Evolutionary conservation across 345 rosid species (phyloP).

Genomic region (Euclidium syriacum): DNA sequence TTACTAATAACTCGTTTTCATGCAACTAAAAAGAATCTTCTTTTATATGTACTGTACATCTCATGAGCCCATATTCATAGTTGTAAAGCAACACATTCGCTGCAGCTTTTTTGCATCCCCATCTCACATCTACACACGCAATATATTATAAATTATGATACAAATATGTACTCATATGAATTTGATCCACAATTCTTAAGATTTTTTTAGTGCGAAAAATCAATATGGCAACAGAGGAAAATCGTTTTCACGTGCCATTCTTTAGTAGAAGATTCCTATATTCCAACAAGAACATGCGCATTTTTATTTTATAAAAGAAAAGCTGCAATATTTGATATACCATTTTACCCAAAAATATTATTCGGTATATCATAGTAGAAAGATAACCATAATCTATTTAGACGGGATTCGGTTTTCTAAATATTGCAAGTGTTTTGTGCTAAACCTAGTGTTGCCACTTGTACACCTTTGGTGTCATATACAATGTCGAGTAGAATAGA

Average conservation of each 20-base stretch:
- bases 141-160: not conserved
- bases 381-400: not conserved
- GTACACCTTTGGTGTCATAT: too few species aligned
- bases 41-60: constrained; percentile 12
- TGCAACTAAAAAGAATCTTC: constrained; percentile 23
- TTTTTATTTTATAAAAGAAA: constrained; percentile 1
- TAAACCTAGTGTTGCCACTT: not conserved
- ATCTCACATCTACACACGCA: not conserved
- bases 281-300: constrained; percentile 26
- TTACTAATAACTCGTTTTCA: constrained; percentile 14
- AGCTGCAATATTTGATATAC: constrained; percentile 7
- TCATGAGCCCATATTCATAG: constrained; percentile 23
- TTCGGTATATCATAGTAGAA: not conserved
- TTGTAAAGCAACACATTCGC: constrained; percentile 21
- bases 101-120: constrained; percentile 26
- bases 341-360: too few species aligned
- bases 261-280: constrained; percentile 20
- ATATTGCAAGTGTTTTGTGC: not conserved
- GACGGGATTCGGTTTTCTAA: not conserved
- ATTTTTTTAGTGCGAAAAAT: not conserved
- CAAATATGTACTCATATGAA: not conserved
- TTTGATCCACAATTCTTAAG: not conserved
- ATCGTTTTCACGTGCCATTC: constrained; percentile 22
- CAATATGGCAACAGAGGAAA: not conserved
- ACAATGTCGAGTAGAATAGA: not conserved